Percentiles rank a stretch among this genome's conserved stretches.
Conservation (phyloP, 768 basidiomycete genomes). For the Chiua virens region DNA sequence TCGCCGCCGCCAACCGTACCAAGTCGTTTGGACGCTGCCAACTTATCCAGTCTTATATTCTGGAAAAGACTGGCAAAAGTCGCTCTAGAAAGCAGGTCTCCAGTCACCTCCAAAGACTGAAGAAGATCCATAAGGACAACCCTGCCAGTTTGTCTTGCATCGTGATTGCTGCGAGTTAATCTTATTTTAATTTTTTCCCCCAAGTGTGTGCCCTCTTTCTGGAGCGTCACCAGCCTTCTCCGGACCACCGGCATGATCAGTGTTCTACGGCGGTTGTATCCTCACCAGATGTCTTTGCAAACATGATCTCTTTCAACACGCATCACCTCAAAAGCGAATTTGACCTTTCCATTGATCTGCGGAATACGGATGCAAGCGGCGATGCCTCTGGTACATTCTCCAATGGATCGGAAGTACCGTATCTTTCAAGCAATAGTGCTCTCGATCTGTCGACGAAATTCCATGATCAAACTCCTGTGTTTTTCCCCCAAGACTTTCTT, state of each 20-base stretch:
- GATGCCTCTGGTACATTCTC: constrained; percentile 9
- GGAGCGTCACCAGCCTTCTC: constrained; percentile 16
- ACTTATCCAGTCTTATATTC: constrained; percentile 39
- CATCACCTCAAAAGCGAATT: constrained; percentile 15
- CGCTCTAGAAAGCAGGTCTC: constrained; percentile 41
- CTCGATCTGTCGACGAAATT: constrained; percentile 7
- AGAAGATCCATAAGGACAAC: constrained; percentile 34
- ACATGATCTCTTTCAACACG: constrained; percentile 6
- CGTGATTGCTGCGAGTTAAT: neutral
- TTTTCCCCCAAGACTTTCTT: constrained; percentile 8
- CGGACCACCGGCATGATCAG: constrained; percentile 9
- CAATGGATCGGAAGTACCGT: constrained; percentile 2
- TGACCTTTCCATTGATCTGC: constrained; percentile 7
- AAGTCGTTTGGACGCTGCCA: constrained; percentile 41
- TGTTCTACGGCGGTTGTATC: neutral
- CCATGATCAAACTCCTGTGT: constrained; percentile 1
- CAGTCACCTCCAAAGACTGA: constrained; percentile 39
- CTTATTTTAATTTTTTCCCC: neutral
- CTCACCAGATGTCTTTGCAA: constrained; percentile 10
- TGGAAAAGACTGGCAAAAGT: constrained; percentile 38
- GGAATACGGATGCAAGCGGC: neutral
- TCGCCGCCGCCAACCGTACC: constrained; percentile 7
- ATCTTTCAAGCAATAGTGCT: neutral
- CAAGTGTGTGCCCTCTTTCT: constrained; percentile 26
- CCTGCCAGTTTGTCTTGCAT: constrained; percentile 29